Evolutionary conservation across 352 stramenopile species (phyloP), one percentile per base, ranked within the genome.

Genomic region (Thalassiosira delicatula): DNA sequence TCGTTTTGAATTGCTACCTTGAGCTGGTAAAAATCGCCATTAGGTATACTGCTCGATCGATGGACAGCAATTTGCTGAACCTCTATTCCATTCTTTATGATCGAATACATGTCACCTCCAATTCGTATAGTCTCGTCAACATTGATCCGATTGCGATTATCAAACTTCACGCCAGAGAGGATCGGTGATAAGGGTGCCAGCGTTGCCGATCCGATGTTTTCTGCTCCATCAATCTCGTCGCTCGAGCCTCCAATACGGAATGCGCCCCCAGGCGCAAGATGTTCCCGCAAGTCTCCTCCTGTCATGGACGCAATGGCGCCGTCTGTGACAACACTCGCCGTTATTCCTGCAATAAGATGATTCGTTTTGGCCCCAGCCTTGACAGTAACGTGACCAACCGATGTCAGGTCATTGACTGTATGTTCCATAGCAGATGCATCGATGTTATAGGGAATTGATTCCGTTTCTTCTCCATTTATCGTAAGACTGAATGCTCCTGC

Each of bases 41-140:
- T 56, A 3, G 17, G 30, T 27, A 82, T 23, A 53, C 19, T 61
- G 27, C 72, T 77, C 8, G 63, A 53, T 60, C 72, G 71, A 71
- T 88, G 73, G 30, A 92, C 72, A 44, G 77, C 51, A 42, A 92
- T 53, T 46, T 87, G 75, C 67, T 98, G 96, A 12, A 98, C 87
- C 82, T 98, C 96, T 32, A 95, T 87, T 5, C 96, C 95, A 2
- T 96, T 97, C 29, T 92, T 94, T 42, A 94, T 79, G 0, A 99
- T 85, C 0, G 87, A 85, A 77, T 98, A 98, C 2, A 83, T 85
- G 27, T 96, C 88, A 0, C 93, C 96, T 72, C 96, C 95, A 35
- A 98, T 92, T 8, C 96, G 93, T 5, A 98, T 70, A 27, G 91
- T 86, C 88, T 97, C 95, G 30, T 89, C 92, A 32, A 95, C 91